phyloP scores from a whole-genome alignment of 805 yeast species.

The Barnettozyma botsteinii region DNA sequence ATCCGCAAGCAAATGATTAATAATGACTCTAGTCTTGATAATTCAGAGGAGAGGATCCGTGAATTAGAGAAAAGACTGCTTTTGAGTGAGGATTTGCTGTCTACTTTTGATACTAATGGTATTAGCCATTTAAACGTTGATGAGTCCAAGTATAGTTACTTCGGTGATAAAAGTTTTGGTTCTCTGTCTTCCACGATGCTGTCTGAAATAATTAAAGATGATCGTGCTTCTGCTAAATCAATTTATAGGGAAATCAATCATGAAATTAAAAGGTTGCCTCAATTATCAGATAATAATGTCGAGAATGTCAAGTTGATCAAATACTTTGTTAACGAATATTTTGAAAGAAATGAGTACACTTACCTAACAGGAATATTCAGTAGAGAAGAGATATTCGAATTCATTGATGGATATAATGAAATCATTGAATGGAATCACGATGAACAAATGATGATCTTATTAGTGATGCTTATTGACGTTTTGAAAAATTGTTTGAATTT shows the following conservation, averaged over 20 bases:
- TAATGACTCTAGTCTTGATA: neutral
- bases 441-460: slow-evolving; percentile 17
- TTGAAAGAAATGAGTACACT: slow-evolving; percentile 8
- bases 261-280: slow-evolving; percentile 12
- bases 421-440: slow-evolving; percentile 14
- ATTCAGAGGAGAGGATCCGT: slow-evolving; percentile 10
- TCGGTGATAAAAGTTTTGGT: slow-evolving; percentile 13
- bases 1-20: neutral
- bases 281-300: slow-evolving; percentile 3
- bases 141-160: slow-evolving; percentile 8
- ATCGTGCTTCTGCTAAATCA: neutral
- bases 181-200: slow-evolving; percentile 11
- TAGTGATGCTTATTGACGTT: slow-evolving; percentile 17
- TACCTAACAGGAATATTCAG: slow-evolving; percentile 17
- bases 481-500: slow-evolving; percentile 12
- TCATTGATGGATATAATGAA: slow-evolving; percentile 8
- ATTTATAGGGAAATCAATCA: neutral
- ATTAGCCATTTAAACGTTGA: neutral
- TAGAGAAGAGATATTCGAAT: slow-evolving; percentile 9
- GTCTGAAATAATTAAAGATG: neutral
- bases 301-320: slow-evolving; percentile 11
- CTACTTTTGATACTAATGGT: slow-evolving; percentile 21
- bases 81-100: slow-evolving; percentile 18
- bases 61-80: slow-evolving; percentile 19
- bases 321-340: slow-evolving; percentile 12